Evolutionary conservation across 2,329 filamentous ascomycete genomes (phyloP), one percentile per base, ranked within the genome.

Genomic region (Phaeomoniella chlamydospora): DNA sequence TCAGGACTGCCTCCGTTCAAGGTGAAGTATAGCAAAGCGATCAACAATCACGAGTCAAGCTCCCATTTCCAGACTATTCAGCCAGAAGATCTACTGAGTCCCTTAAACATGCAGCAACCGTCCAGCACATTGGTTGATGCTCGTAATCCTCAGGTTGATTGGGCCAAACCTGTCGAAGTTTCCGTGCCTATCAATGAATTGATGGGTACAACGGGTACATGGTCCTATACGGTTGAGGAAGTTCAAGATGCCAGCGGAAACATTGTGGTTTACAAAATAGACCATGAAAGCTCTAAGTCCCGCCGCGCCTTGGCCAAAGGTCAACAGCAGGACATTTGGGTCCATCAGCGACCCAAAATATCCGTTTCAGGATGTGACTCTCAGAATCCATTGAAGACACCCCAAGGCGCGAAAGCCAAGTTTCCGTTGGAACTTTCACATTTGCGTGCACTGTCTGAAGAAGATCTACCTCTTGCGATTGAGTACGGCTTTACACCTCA

Each of bases 61-160:
- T 85, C 87, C 45, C 85, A 88, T 43, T 88, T 93, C 47, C 87
- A 96, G 57, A 94, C 84, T 49, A 74, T 98, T 31, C 87, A 94
- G 48, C 87, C 90, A 0, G 86, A 94, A 34, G 82, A 83, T 22
- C 79, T 87, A 49, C 67, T 72, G 3, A 93, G 85, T 1, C 85
- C 86, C 1, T 64, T 93, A 22, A 59, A 80, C n/a, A 70, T 70
- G 34, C 67, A 74, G 31, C 64, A 69, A 34, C 65, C 63, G 16
- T 66, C 71, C 2, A 68, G 68, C 14, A 68, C 68, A 13, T 52
- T 86, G 30, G 62, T 80, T 30, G 59, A 65, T 30, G 58, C 68
- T 10, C 69, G 63, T 29, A 45, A 53, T 19, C 48, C 59, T 2
- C 63, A 59, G 9, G 68, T 80, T 19, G 76, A 80, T 0, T 96